Evolutionary conservation across 805 yeast genomes (phyloP), one percentile per base, ranked within the genome.

Genomic region (Starmerella davenportii): DNA sequence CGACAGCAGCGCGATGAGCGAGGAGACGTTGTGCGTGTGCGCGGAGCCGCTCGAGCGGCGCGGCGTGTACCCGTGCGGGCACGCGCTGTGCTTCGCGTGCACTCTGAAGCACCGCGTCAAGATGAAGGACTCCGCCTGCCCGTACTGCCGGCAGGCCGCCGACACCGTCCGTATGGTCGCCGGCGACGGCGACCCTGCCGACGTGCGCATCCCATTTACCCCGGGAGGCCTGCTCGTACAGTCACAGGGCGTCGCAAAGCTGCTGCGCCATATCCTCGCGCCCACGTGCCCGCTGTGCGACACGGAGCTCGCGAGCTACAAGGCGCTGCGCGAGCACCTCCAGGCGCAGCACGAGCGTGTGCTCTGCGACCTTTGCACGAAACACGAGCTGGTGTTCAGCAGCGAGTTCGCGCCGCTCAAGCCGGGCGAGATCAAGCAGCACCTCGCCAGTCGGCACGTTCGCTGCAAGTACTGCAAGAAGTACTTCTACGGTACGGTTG

Each of bases 401-500:
- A 55, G 62, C 5, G 96, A 90, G 53, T 63, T 80, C 37, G 63
- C 65, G 33, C 55, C 78, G 14, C 80, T 70, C 53, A 66, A 74
- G 0, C 65, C 65, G 29, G 70, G 70, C 39, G 76, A 72, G 48
- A 63, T 87, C 33, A 72, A 70, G 43, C 65, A 59, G 33, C 99
- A 90, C 58, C 76, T 76, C 52, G 57, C 65, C 3, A 64, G 61
- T 29, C 95, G 95, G 36, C 93, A 85, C 50, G 61, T 62, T 5
- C 37, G 43, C 44, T 90, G 99, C 64, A 70, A 70, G 46, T 79
- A 80, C 55, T 90, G 98, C 57, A 72, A 73, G 2, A 17, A 30
- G 36, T 60, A 92, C 41, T 85, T 80, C 55, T 90, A 90, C 54
- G 80, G 93, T 0, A 80, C 74, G 30, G 95, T 87, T 54, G 96